Evolutionary conservation across 495 filamentous ascomycete species (phyloP).

Genomic region (Lasiosphaeriaceae sp.): DNA sequence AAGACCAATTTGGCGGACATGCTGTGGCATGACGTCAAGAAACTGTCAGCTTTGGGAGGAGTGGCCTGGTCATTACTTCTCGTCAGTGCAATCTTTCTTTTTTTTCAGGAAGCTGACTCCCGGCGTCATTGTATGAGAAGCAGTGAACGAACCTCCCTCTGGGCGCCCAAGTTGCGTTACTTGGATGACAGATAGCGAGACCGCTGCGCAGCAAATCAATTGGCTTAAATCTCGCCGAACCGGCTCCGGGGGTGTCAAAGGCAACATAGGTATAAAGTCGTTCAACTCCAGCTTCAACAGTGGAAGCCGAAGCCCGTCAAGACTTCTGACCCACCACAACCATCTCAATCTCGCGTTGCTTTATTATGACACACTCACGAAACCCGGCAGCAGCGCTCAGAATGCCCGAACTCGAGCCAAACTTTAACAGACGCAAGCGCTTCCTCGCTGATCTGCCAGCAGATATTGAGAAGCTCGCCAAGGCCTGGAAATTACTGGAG

Average conservation of each 20-base stretch:
- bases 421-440: neutral
- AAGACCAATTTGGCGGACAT: too few species aligned
- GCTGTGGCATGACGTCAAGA: too few species aligned
- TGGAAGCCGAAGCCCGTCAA: neutral
- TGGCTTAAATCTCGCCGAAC: neutral
- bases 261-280: neutral
- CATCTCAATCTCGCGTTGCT: too few species aligned
- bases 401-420: neutral
- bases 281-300: neutral
- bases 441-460: neutral
- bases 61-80: too few species aligned
- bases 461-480: neutral
- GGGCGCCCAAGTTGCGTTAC: neutral
- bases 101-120: too few species aligned
- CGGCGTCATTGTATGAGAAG: too few species aligned
- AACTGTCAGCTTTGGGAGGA: too few species aligned
- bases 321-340: too few species aligned
- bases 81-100: too few species aligned
- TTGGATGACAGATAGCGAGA: neutral
- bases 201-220: neutral
- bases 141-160: too few species aligned
- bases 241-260: neutral
- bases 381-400: too few species aligned
- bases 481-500: neutral
- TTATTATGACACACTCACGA: too few species aligned